Base-by-base conservation (phyloP, 1,139 yeast species). In the Suhomyces panamericanus region DNA sequence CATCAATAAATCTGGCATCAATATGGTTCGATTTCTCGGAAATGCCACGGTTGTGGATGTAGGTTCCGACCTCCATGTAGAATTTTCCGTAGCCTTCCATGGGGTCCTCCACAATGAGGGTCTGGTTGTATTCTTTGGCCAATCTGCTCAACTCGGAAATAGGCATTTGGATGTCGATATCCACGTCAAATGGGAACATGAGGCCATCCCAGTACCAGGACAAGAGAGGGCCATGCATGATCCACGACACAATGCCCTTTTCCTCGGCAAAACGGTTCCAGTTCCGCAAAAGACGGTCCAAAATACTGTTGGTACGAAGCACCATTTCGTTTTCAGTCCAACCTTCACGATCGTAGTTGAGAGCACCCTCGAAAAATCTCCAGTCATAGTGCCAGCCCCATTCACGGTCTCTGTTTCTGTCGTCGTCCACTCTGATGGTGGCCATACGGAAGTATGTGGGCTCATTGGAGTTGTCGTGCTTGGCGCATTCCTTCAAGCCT, bases 231-330 rank as follows among this genome's bases (percentile, higher is more conserved):
- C 59, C 62, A 16, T 58, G 59, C 54, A 53, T 55, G 32, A 59
- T 52, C 63, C 63, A 59, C 13, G 53, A 49, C 3, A 66, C 61
- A 32, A 65, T 63, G 12, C 70, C 71, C 46, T 65, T 66, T 47
- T 63, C 69, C 50, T 64, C 66, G 7, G 70, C 67, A 50, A 66
- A 67, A 42, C 66, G 54, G 46, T 62, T 62, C 71, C 71, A 67
- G 46, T 64, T 66, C 38, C 71, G 54, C 37, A 66, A 56, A 35
- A 67, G 56, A 32, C 70, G 52, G 37, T 66, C 70, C 41, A 67
- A 56, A 12, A 67, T 66, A 35, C 65, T 63, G 33, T 52, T 52
- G 31, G 56, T 54, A 20, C 60, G 47, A 7, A 43, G 48, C 4
- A 46, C 48, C 12, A 55, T 44, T 32, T 58, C 60, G 2, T 44